Base-by-base conservation (phyloP, 2,329 filamentous ascomycete species). In the Microcyclospora tardicrescens region DNA sequence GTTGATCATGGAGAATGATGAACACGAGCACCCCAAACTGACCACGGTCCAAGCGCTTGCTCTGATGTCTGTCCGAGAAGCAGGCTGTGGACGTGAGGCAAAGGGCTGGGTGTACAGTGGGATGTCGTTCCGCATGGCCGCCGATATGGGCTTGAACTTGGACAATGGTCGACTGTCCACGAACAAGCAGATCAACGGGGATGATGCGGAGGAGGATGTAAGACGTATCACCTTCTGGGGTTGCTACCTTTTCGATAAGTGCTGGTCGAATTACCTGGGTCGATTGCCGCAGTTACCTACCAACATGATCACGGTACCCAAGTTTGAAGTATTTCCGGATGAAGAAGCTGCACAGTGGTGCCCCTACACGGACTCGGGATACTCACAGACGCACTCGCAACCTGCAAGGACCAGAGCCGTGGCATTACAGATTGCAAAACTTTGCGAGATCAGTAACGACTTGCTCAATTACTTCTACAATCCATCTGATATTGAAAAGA, bases 21-120 rank as follows among this genome's bases (percentile, higher is more conserved):
- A 95, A 58, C 91, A 94, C 55, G 87, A 93, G 56, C 87, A 84
- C 49, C 84, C 91, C 2, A 77, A 78, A 37, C 67, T 96, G 39
- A 83, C 86, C 5, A 96, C 87, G 0, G 86, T 96, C 1, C 91
- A 98, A 62, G 91, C 91, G 0, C 65, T 96, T 39, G 87, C 86
- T 0, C 67, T 96, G 45, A 95, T 98, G 87, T 95, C 87, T 6
- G 89, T 96, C 1, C 73, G 91, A 43, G 91, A 98, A 64, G 91
- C 89, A 2, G 91, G 91, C 1, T 96, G 89, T 58, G 89, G 84
- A 0, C 74, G 89, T 32, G 91, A 96, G 62, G 85, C 85, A 30
- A 93, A 91, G 60, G 91, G 91, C 1, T 98, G 91, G 91, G 86
- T 95, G 3, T 96, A 96, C 60, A 94, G 85, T 53, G 89, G 91